Percentiles rank a stretch among this genome's conserved stretches.
Evolutionary conservation across 805 yeast species (phyloP).

Genomic region (Priceomyces medius): DNA sequence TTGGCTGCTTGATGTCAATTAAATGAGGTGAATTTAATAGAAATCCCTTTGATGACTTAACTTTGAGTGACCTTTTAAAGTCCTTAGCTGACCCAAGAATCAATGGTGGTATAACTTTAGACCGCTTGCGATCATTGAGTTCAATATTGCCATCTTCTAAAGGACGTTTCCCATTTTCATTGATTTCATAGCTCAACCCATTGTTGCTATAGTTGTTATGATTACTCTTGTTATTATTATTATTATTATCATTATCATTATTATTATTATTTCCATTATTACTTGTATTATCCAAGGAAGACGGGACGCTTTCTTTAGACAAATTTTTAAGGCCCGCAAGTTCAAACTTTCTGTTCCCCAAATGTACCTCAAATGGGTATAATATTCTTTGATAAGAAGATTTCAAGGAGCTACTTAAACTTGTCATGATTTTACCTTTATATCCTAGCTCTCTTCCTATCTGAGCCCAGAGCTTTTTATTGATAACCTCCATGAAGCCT

Average conservation of each 20-base stretch:
- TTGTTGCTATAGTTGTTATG: too few species aligned
- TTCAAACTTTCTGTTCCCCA: constrained; percentile 13
- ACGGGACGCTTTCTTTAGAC: neutral
- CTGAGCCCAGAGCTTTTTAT: constrained; percentile 75
- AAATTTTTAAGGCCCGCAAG: constrained; percentile 17
- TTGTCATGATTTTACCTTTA: constrained; percentile 67
- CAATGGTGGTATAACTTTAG: constrained; percentile 26
- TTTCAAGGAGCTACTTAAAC: constrained; percentile 65
- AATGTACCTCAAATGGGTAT: constrained; percentile 29
- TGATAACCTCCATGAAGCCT: constrained; percentile 63
- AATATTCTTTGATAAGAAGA: constrained; percentile 51
- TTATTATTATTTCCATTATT: too few species aligned
- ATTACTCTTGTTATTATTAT: neutral
- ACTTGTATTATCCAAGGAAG: too few species aligned
- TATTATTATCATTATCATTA: neutral
- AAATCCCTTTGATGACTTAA: constrained; percentile 51
- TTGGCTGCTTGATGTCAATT: constrained; percentile 40
- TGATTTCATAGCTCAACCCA: constrained; percentile 2
- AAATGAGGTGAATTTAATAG: constrained; percentile 48
- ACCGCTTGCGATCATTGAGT: neutral
- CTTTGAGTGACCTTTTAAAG: constrained; percentile 45
- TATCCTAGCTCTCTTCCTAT: constrained; percentile 80
- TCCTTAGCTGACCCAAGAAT: constrained; percentile 47
- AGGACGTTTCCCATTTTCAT: constrained; percentile 9
- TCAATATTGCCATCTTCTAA: neutral